Percentiles rank a stretch among this genome's conserved stretches.
Conservation (phyloP, 768 basidiomycete genomes). For the Termitomyces bulborhizus region DNA sequence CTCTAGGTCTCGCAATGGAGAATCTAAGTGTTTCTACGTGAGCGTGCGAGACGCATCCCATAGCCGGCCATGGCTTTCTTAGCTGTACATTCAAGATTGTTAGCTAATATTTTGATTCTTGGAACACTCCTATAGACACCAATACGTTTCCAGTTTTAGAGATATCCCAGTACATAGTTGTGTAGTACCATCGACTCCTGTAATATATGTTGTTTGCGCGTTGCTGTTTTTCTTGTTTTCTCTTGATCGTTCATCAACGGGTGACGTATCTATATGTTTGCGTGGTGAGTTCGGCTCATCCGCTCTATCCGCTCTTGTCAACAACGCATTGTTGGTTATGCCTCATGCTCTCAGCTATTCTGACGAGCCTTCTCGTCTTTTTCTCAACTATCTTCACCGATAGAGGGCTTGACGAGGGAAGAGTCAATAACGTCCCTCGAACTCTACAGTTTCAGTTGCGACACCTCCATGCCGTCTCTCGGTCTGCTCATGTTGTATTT, state of each 20-base stretch:
- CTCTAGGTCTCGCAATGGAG: slow-evolving; percentile 63
- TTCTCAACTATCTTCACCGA: slow-evolving; percentile 27
- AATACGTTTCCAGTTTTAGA: slow-evolving; percentile 1
- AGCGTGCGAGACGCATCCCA: background rate
- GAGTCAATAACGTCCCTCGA: slow-evolving; percentile 3
- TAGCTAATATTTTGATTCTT: background rate
- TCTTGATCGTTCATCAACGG: background rate
- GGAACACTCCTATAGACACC: background rate
- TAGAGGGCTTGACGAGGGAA: background rate
- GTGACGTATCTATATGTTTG: background rate
- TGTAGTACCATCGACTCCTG: slow-evolving; percentile 5
- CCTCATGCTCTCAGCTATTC: slow-evolving; percentile 42
- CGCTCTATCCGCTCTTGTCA: background rate
- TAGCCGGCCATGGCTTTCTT: background rate
- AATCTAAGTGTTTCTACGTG: slow-evolving; percentile 26
- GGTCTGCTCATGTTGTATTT: slow-evolving; percentile 46
- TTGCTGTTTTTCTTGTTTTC: background rate
- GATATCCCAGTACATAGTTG: slow-evolving; percentile 2
- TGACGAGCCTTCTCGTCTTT: slow-evolving; percentile 43
- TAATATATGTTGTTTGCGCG: background rate
- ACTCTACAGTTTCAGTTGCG: slow-evolving; percentile 48
- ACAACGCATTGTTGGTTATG: slow-evolving; percentile 22
- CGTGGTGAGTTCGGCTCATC: no score
- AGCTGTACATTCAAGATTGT: background rate
- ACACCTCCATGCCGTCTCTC: slow-evolving; percentile 53